Evolutionary conservation across 2,329 filamentous ascomycete genomes (phyloP).

Genomic region (Aspergillus sclerotialis): DNA sequence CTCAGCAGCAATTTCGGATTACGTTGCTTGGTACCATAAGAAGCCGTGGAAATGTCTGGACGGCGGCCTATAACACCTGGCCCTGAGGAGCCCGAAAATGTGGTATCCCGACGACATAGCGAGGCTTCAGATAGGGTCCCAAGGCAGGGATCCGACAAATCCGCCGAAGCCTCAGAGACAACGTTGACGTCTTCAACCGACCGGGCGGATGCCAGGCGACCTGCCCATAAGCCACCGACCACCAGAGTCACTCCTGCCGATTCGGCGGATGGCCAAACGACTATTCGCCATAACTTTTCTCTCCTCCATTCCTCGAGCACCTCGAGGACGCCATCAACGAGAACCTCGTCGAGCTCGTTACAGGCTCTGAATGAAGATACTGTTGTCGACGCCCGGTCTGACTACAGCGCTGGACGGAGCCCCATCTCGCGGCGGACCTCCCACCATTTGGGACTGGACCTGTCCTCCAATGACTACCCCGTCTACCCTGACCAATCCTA

Average conservation of each 20-base stretch:
- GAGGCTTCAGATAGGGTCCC: slow-evolving; percentile 13
- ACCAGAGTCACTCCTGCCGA: slow-evolving; percentile 18
- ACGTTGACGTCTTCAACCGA: slow-evolving; percentile 14
- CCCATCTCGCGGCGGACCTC: slow-evolving; percentile 20
- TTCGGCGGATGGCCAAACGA: slow-evolving; percentile 23
- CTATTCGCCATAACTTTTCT: slow-evolving; percentile 25
- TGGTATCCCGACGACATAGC: slow-evolving; percentile 16
- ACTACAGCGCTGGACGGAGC: slow-evolving; percentile 18
- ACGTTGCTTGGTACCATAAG: slow-evolving; percentile 15
- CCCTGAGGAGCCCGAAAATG: slow-evolving; percentile 22
- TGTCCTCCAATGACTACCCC: slow-evolving; percentile 28
- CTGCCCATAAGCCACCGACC: slow-evolving; percentile 17
- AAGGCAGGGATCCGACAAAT: slow-evolving; percentile 13
- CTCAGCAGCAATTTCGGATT: slow-evolving; percentile 18
- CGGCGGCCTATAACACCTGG: slow-evolving; percentile 21
- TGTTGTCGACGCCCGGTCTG: slow-evolving; percentile 30
- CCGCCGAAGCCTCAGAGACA: slow-evolving; percentile 15
- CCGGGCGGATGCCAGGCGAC: slow-evolving; percentile 11
- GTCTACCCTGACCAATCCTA: slow-evolving; percentile 45
- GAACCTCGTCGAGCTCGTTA: slow-evolving; percentile 37
- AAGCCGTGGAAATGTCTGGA: slow-evolving; percentile 26
- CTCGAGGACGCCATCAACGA: slow-evolving; percentile 29
- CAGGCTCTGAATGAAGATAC: slow-evolving; percentile 34
- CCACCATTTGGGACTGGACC: slow-evolving; percentile 19
- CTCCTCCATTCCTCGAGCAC: slow-evolving; percentile 28